Conservation (phyloP, 345 rosid genomes). For the Citrus maxima region DNA sequence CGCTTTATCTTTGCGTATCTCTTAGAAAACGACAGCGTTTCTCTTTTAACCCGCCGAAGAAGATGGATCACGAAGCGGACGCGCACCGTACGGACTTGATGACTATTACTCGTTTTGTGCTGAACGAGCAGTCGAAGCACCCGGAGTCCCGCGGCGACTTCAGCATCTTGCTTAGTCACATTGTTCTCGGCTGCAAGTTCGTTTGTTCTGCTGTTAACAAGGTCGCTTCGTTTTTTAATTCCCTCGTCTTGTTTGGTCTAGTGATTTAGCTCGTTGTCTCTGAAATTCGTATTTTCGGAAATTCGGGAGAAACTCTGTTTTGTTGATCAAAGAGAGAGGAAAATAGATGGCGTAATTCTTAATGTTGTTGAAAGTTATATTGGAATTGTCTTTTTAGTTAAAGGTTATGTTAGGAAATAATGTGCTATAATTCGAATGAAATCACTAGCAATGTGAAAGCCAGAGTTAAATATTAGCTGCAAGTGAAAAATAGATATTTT, state of each 20-base stretch:
- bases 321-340: background rate
- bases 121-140: conserved; percentile 84
- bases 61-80: conserved; percentile 89
- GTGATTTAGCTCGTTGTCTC: background rate
- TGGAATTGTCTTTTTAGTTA: background rate
- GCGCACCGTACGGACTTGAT: conserved; percentile 91
- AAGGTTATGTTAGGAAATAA: background rate
- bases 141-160: conserved; percentile 99
- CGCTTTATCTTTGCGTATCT: conserved; percentile 2
- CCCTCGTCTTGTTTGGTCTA: background rate
- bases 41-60: background rate
- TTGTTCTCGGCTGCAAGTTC: conserved; percentile 98
- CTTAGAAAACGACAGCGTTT: background rate
- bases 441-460: too few relatives aligned
- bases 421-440: background rate
- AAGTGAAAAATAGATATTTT: too few relatives aligned
- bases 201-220: conserved; percentile 94
- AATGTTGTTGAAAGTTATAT: background rate
- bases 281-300: background rate
- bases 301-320: background rate
- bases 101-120: conserved; percentile 87
- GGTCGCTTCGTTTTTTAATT: conserved; percentile 31
- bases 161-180: conserved; percentile 84
- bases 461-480: too few relatives aligned
- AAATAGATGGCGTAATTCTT: background rate